Evolutionary conservation across 768 basidiomycete species (phyloP), one percentile per base, ranked within the genome.

Genomic region (Calocera cornea): DNA sequence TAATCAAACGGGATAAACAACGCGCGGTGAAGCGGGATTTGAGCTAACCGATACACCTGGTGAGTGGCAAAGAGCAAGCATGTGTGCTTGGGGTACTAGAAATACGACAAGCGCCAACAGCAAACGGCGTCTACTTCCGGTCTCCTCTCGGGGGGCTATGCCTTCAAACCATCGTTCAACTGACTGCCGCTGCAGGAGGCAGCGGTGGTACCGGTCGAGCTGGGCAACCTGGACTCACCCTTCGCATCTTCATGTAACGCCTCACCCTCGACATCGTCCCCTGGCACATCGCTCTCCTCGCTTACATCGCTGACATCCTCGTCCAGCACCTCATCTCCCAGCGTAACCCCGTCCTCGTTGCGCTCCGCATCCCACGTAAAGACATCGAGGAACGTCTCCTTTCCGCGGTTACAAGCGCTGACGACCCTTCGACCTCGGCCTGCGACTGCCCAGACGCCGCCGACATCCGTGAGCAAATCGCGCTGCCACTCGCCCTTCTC

Each of bases 391-490:
- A 89, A 87, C 2, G 91, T 92, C 3, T 83, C 77, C 71, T 89
- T 84, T 69, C 84, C 84, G 67, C 87, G 82, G 71, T 93, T 92
- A 74, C 90, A 92, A 34, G 97, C 97, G 8, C 94, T 93, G 50
- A 99, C 92, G 73, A 93, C 92, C 84, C 92, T 92, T 68, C 93
- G 80, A 0, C 93, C 92, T 76, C 95, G 90, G 75, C 95, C 97
- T 33, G 92, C 87, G 49, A 98, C 92, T 77, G 97, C 95, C 95
- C 95, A 99, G 24, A 99, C 97, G 12, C 92, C 94, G 19, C 87
- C 89, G 70, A 97, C 91, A 11, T 92, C 90, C 0, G 89, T 91
- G 70, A 97, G 79, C 70, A 99, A 80, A 75, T 97, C 97, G 36
- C 92, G 83, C 14, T 92, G 87, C 41, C 91, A 87, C 0, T 83